Evolutionary conservation across 352 stramenopile genomes (phyloP).

Genomic region (Globisporangium abappressorium): DNA sequence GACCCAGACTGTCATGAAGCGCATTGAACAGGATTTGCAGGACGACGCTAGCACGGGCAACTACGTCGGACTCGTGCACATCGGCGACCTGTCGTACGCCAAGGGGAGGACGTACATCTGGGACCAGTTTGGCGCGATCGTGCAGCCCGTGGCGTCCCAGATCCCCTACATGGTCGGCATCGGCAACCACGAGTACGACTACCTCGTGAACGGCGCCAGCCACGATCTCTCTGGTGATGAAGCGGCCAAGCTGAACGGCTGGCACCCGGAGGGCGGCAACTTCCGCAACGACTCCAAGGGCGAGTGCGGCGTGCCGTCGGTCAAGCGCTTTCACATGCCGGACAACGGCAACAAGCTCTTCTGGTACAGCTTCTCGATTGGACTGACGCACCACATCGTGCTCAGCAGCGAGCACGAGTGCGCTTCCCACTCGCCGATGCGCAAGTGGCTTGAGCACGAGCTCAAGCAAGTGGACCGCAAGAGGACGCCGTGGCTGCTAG

Average conservation of each 20-base stretch:
- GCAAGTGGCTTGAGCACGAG: slow-evolving; percentile 26
- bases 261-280: slow-evolving; percentile 23
- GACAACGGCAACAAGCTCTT: slow-evolving; percentile 28
- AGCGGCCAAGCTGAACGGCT: slow-evolving; percentile 24
- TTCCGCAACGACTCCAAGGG: slow-evolving; percentile 41
- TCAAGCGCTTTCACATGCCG: slow-evolving; percentile 55
- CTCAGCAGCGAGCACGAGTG: slow-evolving; percentile 33
- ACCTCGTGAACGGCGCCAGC: slow-evolving; percentile 19
- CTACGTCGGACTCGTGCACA: slow-evolving; percentile 57
- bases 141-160: slow-evolving; percentile 61
- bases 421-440: slow-evolving; percentile 13
- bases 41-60: slow-evolving; percentile 20
- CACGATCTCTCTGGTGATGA: slow-evolving; percentile 37
- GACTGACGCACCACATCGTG: slow-evolving; percentile 27
- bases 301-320: slow-evolving; percentile 67
- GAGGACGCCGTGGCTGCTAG: slow-evolving; percentile 26
- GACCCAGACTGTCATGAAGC: slow-evolving; percentile 35
- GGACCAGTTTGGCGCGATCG: slow-evolving; percentile 78
- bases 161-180: slow-evolving; percentile 64
- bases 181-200: slow-evolving; percentile 50
- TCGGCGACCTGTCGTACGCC: slow-evolving; percentile 80
- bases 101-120: slow-evolving; percentile 58
- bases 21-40: slow-evolving; percentile 30
- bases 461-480: slow-evolving; percentile 22
- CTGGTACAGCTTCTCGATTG: slow-evolving; percentile 29